phyloP scores from a whole-genome alignment of 2,329 filamentous ascomycete species.

The Curvularia sp. region DNA sequence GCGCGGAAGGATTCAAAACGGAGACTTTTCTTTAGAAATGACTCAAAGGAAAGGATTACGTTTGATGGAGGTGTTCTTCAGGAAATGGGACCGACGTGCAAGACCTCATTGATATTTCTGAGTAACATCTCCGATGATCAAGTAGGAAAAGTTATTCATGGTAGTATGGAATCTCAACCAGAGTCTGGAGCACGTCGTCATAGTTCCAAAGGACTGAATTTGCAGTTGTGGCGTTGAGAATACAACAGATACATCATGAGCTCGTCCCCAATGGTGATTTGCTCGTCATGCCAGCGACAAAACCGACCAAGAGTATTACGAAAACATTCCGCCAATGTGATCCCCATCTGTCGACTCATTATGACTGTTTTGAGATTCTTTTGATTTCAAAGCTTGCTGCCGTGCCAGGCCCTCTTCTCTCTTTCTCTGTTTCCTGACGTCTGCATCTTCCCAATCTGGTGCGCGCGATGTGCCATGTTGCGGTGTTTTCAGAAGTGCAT shows the following conservation, averaged over 20 bases:
- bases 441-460: slow-evolving; percentile 52
- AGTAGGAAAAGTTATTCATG: background rate
- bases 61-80: background rate
- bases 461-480: slow-evolving; percentile 3
- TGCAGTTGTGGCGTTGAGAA: background rate
- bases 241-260: background rate
- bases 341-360: background rate
- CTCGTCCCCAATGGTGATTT: background rate
- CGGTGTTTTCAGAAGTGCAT: slow-evolving; percentile 54
- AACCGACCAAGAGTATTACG: background rate
- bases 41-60: background rate
- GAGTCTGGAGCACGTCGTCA: background rate
- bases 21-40: background rate
- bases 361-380: background rate
- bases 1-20: background rate
- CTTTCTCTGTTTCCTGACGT: slow-evolving; percentile 49
- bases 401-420: slow-evolving; percentile 57
- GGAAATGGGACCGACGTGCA: background rate
- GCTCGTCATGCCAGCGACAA: background rate
- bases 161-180: too few species aligned
- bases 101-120: background rate
- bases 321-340: slow-evolving; percentile 8
- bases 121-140: too few species aligned
- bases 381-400: slow-evolving; percentile 50
- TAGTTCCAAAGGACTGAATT: background rate